These are phyloP conservation scores for Coelastrella sp. DNA, from an alignment of 139 green algal genomes.

Conservation along the genomic window DNA sequence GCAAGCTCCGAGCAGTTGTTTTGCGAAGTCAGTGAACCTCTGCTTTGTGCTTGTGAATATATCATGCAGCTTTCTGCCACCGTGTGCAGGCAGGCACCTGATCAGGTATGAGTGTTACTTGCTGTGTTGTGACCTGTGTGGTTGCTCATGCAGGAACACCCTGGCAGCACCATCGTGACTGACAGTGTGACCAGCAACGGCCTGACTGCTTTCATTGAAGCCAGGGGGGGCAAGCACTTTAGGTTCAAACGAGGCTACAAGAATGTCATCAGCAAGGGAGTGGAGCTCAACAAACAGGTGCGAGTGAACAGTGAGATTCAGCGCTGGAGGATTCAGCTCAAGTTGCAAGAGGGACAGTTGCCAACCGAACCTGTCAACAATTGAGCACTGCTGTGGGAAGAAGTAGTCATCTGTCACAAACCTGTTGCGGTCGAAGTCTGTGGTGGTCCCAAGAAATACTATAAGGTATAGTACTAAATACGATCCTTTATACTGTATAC, in stretches of 20 bases:
- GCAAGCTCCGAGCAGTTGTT: background rate
- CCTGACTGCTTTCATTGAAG: constrained; percentile 89
- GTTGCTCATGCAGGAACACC: constrained; percentile 83
- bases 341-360: too few species aligned
- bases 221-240: constrained; percentile 84
- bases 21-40: too few species aligned
- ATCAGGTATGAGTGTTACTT: constrained; percentile 70
- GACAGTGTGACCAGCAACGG: constrained; percentile 94
- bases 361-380: too few species aligned
- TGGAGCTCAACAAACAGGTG: constrained; percentile 81
- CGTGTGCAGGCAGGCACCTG: background rate
- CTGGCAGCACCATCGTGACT: constrained; percentile 94
- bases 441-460: too few species aligned
- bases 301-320: too few species aligned
- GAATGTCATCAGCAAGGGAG: constrained; percentile 96
- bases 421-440: too few species aligned
- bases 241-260: constrained; percentile 95
- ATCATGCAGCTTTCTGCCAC: background rate
- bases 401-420: too few species aligned
- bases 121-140: background rate
- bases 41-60: too few species aligned
- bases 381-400: too few species aligned
- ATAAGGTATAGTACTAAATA: too few species aligned
- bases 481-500: too few species aligned
- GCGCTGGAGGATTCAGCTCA: too few species aligned